Conservation (phyloP, 495 filamentous ascomycete species). For the Lophiostoma macrostomum region DNA sequence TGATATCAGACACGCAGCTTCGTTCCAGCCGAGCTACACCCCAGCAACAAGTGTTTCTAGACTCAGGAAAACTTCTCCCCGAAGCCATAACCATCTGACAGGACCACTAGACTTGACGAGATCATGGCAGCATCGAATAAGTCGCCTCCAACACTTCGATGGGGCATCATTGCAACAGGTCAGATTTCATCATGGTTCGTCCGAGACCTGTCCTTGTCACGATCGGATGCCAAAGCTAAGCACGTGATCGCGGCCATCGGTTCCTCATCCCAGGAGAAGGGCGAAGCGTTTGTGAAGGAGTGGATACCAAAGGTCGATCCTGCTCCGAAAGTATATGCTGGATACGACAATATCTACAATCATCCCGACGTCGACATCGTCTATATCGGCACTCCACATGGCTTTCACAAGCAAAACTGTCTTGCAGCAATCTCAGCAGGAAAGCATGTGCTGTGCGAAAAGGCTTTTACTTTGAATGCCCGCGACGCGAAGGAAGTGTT, state of each 20-base stretch:
- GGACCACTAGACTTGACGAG: too few relatives aligned
- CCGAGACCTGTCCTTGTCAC: slow-evolving; percentile 30
- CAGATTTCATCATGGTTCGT: slow-evolving; percentile 34
- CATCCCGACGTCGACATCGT: slow-evolving; percentile 46
- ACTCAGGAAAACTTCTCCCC: too few relatives aligned
- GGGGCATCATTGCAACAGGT: slow-evolving; percentile 3
- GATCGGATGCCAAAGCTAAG: slow-evolving; percentile 32
- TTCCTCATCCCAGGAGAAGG: slow-evolving; percentile 37
- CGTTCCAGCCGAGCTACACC: too few relatives aligned
- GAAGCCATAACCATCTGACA: too few relatives aligned
- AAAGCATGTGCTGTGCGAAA: slow-evolving; percentile 48
- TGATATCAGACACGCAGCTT: too few relatives aligned
- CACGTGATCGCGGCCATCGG: slow-evolving; percentile 42
- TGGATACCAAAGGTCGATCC: slow-evolving; percentile 19
- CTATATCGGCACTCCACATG: slow-evolving; percentile 48
- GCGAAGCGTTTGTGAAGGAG: slow-evolving; percentile 33
- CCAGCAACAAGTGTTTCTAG: too few relatives aligned
- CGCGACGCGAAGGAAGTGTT: slow-evolving; percentile 43
- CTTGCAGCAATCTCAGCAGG: slow-evolving; percentile 45
- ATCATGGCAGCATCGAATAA: neutral
- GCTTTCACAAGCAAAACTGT: slow-evolving; percentile 43
- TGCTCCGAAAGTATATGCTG: slow-evolving; percentile 31
- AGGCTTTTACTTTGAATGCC: slow-evolving; percentile 44
- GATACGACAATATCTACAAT: slow-evolving; percentile 38
- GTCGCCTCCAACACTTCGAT: neutral